These are phyloP conservation scores for Dactylonectria macrodidyma DNA, from an alignment of 2,329 filamentous ascomycete genomes.

Conservation along the genomic window DNA sequence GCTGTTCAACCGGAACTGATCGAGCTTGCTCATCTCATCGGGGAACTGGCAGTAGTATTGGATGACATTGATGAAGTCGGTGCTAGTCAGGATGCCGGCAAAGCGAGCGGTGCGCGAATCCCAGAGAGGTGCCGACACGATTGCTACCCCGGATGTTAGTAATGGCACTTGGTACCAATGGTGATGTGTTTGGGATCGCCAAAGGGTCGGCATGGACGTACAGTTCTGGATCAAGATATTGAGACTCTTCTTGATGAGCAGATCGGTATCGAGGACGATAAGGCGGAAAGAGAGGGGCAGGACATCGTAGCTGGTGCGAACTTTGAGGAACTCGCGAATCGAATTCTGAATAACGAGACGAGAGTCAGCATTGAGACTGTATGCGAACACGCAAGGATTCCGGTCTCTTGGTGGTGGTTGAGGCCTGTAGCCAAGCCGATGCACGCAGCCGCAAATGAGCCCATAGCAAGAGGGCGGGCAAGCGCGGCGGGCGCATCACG, in stretches of 20 bases:
- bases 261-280: conserved; percentile 93
- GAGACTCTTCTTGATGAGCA: conserved; percentile 97
- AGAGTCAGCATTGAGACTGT: conserved; percentile 32
- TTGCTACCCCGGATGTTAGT: conserved; percentile 71
- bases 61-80: conserved; percentile 98
- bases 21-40: conserved; percentile 88
- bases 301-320: conserved; percentile 97
- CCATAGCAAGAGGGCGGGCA: conserved; percentile 15
- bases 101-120: conserved; percentile 94
- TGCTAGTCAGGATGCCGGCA: conserved; percentile 93
- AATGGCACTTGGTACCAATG: conserved; percentile 12
- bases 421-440: conserved; percentile 35
- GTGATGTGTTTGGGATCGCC: conserved; percentile 15
- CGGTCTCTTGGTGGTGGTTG: conserved; percentile 22
- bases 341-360: conserved; percentile 72
- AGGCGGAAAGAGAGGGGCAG: conserved; percentile 95
- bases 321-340: conserved; percentile 95
- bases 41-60: conserved; percentile 99
- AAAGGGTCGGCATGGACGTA: conserved; percentile 57
- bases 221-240: conserved; percentile 97
- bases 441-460: conserved; percentile 32
- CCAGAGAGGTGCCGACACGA: conserved; percentile 97
- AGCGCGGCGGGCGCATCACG: conserved; percentile 30
- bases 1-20: conserved; percentile 93
- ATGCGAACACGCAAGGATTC: background rate